Conservation (phyloP, 768 basidiomycete species). For the Boletus eberwhitei region DNA sequence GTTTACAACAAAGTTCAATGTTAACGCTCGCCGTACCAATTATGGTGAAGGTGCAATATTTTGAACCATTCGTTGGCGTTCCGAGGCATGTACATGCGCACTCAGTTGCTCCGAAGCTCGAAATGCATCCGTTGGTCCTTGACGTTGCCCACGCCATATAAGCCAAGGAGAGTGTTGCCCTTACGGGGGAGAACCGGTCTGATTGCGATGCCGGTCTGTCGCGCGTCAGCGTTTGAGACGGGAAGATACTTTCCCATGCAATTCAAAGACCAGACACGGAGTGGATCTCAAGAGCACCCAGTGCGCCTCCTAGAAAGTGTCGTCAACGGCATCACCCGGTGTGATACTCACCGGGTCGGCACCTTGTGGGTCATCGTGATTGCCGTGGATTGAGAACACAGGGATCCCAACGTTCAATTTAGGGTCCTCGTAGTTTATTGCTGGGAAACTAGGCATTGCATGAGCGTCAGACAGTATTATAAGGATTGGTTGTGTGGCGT, state of each 20-base stretch:
- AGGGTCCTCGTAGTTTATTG: constrained; percentile 94
- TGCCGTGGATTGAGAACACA: constrained; percentile 98
- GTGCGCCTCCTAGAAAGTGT: constrained; percentile 71
- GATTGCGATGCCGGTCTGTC: constrained; percentile 77
- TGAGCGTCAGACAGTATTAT: background rate
- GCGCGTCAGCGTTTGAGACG: constrained; percentile 58
- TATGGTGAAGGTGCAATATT: constrained; percentile 90
- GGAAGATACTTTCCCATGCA: constrained; percentile 97
- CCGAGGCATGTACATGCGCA: constrained; percentile 93
- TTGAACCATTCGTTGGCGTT: constrained; percentile 96
- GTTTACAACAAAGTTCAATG: background rate
- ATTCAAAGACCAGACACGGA: constrained; percentile 89
- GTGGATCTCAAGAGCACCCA: constrained; percentile 92
- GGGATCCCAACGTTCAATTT: constrained; percentile 94
- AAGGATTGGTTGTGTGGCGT: constrained; percentile 21
- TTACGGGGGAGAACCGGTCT: constrained; percentile 88
- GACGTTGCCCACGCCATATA: constrained; percentile 96
- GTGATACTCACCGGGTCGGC: constrained; percentile 69
- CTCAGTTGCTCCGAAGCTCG: constrained; percentile 88
- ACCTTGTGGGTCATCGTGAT: constrained; percentile 99
- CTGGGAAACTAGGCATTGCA: constrained; percentile 71
- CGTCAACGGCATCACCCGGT: background rate
- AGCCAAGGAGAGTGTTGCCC: constrained; percentile 79
- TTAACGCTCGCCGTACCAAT: constrained; percentile 53
- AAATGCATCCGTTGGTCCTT: constrained; percentile 97